phyloP scores from a whole-genome alignment of 148 eudicot genomes.

The Fagopyrum tataricum region DNA sequence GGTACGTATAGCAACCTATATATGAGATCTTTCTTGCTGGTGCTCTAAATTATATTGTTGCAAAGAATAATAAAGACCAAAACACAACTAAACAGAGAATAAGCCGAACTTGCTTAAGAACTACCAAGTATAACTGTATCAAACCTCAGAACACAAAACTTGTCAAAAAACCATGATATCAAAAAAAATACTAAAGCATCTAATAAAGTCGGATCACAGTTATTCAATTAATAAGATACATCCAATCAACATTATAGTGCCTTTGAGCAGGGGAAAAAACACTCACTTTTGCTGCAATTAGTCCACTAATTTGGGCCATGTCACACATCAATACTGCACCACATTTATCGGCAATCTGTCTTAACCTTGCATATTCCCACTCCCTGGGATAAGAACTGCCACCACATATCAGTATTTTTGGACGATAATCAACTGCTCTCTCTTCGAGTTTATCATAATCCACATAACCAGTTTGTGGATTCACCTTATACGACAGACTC shows the following conservation, averaged over 20 bases:
- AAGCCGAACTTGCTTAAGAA: not conserved
- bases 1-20: not conserved
- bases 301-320: slow-evolving; percentile 98
- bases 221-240: not conserved
- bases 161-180: not conserved
- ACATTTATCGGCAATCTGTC: slow-evolving; percentile 77
- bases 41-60: not conserved
- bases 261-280: not conserved
- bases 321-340: slow-evolving; percentile 88
- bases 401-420: slow-evolving; percentile 87
- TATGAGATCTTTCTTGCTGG: too few species aligned
- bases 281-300: slow-evolving; percentile 88
- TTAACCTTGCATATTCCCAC: slow-evolving; percentile 76
- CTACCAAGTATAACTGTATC: not conserved
- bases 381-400: slow-evolving; percentile 95
- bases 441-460: slow-evolving; percentile 92
- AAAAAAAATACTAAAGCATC: not conserved
- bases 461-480: slow-evolving; percentile 59
- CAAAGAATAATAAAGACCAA: not conserved
- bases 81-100: not conserved
- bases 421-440: slow-evolving; percentile 83
- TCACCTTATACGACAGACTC: slow-evolving; percentile 71
- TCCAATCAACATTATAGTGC: not conserved
- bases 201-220: not conserved
- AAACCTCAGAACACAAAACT: not conserved